phyloP scores from a whole-genome alignment of 306 rosid genomes.

The Cucumis melo region DNA sequence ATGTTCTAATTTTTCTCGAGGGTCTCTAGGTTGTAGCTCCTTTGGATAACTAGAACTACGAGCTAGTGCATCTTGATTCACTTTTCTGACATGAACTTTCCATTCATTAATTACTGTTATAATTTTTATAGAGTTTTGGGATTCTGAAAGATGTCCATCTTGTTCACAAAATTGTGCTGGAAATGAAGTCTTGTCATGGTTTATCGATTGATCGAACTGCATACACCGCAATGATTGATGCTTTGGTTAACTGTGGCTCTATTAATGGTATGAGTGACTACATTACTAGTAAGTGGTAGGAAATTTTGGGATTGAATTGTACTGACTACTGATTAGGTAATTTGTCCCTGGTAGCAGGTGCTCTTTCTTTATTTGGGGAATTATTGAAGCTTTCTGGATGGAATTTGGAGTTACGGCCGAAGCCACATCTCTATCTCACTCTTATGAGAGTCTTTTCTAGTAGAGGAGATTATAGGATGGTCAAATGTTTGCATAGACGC shows the following conservation, averaged over 20 bases:
- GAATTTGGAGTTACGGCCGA: conserved; percentile 49
- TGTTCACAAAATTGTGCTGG: conserved; percentile 46
- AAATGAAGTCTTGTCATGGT: conserved; percentile 49
- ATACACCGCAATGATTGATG: conserved; percentile 62
- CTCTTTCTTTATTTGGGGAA: conserved; percentile 71
- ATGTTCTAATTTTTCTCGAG: neutral
- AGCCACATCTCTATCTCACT: conserved; percentile 86
- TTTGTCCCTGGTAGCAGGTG: conserved; percentile 31
- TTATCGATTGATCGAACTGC: conserved; percentile 62
- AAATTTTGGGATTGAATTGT: neutral
- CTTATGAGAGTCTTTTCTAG: conserved; percentile 60
- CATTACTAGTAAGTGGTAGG: neutral
- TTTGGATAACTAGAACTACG: neutral
- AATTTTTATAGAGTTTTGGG: conserved; percentile 50
- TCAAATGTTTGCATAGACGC: conserved; percentile 40
- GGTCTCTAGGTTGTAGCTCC: neutral
- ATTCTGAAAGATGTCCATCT: conserved; percentile 42
- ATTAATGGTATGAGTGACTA: conserved; percentile 39
- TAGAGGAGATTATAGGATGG: conserved; percentile 54
- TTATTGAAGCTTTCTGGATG: conserved; percentile 51
- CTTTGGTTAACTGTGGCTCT: conserved; percentile 59
- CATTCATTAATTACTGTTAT: neutral
- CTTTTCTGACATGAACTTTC: neutral
- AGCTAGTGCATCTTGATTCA: neutral
- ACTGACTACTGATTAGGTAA: neutral